Percentiles rank a stretch among this genome's conserved stretches.
Evolutionary conservation across 345 rosid genomes (phyloP).

Genomic region (Linum usitatissimum): DNA sequence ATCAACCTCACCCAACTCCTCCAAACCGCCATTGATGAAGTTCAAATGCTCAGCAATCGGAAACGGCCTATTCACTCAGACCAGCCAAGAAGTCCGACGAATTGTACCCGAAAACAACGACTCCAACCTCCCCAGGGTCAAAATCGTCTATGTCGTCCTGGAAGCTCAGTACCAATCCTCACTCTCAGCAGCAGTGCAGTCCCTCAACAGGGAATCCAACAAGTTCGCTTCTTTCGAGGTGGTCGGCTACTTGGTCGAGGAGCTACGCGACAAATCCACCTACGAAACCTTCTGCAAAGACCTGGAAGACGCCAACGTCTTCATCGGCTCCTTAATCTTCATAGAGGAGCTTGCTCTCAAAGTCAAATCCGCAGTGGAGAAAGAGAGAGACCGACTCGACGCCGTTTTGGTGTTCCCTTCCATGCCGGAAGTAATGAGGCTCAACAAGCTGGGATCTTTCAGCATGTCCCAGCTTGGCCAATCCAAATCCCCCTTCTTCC

Average conservation of each 20-base stretch:
- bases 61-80: constrained; percentile 94
- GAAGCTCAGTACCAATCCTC: constrained; percentile 98
- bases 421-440: constrained; percentile 99
- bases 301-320: constrained; percentile 80
- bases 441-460: constrained; percentile 90
- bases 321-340: constrained; percentile 88
- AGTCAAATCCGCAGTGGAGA: constrained; percentile 86
- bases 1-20: constrained; percentile 1
- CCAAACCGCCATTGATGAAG: constrained; percentile 38
- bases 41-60: constrained; percentile 61
- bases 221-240: constrained; percentile 59
- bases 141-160: constrained; percentile 83
- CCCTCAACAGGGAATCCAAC: constrained; percentile 46
- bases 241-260: constrained; percentile 95
- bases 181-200: constrained; percentile 63
- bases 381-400: constrained; percentile 83
- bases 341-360: constrained; percentile 91
- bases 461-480: constrained; percentile 97
- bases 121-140: constrained; percentile 65
- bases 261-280: constrained; percentile 63
- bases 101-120: constrained; percentile 53
- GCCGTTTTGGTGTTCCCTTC: constrained; percentile 98
- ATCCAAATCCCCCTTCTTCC: constrained; percentile 85
- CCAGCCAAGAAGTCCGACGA: constrained; percentile 80
- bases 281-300: constrained; percentile 76